Evolutionary conservation across 805 yeast species (phyloP).

Genomic region (Metschnikowia borealis): DNA sequence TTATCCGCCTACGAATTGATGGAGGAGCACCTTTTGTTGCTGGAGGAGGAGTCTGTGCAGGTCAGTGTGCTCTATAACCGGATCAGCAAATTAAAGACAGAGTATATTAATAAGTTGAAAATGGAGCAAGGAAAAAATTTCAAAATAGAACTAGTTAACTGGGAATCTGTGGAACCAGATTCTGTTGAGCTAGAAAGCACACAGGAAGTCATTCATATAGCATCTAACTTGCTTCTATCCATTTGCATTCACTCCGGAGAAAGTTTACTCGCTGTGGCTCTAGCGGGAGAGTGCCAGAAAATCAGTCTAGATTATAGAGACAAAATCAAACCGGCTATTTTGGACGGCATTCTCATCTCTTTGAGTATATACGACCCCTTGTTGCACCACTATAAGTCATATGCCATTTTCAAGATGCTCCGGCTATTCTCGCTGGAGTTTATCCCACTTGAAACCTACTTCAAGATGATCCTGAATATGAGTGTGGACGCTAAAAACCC

Average conservation of each 20-base stretch:
- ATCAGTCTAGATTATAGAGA: neutral
- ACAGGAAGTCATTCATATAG: neutral
- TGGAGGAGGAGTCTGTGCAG: neutral
- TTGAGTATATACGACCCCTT: slow-evolving; percentile 10
- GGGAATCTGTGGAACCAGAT: neutral
- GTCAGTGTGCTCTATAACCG: neutral
- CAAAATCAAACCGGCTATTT: slow-evolving; percentile 3
- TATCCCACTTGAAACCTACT: neutral
- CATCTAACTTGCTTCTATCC: slow-evolving; percentile 3
- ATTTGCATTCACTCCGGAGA: slow-evolving; percentile 2
- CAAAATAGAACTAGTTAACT: too few relatives aligned
- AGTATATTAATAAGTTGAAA: neutral
- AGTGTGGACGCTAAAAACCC: slow-evolving; percentile 8
- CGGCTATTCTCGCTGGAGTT: neutral
- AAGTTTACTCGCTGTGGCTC: neutral
- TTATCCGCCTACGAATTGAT: neutral
- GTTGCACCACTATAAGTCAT: slow-evolving; percentile 11
- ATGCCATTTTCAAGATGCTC: slow-evolving; percentile 11
- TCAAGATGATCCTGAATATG: slow-evolving; percentile 12
- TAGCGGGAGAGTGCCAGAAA: neutral
- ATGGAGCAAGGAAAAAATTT: too few relatives aligned
- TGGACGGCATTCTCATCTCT: slow-evolving; percentile 8
- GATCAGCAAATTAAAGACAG: neutral
- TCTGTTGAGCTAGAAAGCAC: neutral
- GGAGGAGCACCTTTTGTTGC: neutral